Conservation (phyloP, 345 rosid species). For the Acer yangbiense region DNA sequence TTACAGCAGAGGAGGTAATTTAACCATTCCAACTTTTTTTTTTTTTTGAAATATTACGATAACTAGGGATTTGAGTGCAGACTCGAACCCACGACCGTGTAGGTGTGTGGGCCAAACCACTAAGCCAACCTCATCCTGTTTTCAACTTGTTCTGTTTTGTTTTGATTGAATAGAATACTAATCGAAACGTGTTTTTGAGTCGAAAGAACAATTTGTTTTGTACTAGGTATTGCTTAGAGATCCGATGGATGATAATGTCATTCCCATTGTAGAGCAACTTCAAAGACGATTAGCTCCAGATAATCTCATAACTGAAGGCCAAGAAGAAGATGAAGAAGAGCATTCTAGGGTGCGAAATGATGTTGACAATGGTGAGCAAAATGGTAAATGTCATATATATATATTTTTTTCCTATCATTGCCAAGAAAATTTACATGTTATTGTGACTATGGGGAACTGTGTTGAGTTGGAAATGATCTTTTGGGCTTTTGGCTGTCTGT, state of each 20-base stretch:
- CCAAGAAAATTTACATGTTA: no score
- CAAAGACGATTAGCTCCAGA: constrained; percentile 43
- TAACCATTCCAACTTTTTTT: neutral
- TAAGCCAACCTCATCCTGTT: no score
- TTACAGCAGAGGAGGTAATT: constrained; percentile 55
- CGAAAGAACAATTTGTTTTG: neutral
- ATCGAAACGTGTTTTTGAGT: neutral
- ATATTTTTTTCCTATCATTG: no score
- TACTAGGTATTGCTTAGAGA: constrained; percentile 53
- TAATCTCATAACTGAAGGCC: constrained; percentile 16
- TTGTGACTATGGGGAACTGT: neutral
- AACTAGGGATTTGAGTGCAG: no score
- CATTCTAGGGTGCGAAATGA: constrained; percentile 30
- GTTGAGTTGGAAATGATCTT: neutral
- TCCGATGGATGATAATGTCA: constrained; percentile 50
- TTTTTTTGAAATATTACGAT: no score
- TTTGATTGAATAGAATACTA: constrained; percentile 9
- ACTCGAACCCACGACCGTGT: no score
- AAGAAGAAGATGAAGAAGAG: constrained; percentile 23
- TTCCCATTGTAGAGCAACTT: constrained; percentile 54
- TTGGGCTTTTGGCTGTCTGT: neutral
- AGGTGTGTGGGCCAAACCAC: no score
- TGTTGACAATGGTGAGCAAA: constrained; percentile 30
- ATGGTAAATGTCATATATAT: constrained; percentile 15
- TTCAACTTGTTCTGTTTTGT: neutral